These are phyloP conservation scores for Thoreauomyces humboldtii DNA, from an alignment of 192 early-diverging fungal genomes.

Conservation along the genomic window DNA sequence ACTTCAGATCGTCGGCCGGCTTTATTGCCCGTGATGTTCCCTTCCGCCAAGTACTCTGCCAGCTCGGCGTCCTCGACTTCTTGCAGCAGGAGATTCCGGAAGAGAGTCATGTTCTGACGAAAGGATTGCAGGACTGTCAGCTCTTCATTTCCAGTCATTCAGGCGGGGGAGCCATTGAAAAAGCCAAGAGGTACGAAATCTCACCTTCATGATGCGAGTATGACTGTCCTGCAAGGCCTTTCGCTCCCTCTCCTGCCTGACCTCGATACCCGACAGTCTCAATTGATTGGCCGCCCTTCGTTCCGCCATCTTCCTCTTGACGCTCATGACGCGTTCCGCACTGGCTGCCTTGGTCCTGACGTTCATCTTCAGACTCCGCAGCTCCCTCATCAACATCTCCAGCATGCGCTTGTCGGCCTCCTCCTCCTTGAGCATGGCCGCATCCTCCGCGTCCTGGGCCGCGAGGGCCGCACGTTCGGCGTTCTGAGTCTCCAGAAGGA, in stretches of 20 bases:
- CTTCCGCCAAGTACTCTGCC: background rate
- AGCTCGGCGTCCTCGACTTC: conserved; percentile 17
- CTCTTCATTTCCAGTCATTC: too few species aligned
- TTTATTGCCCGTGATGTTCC: background rate
- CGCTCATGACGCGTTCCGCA: conserved; percentile 15
- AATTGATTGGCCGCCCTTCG: conserved; percentile 7
- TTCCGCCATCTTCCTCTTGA: conserved; percentile 28
- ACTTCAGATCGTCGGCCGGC: too few species aligned
- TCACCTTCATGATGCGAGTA: conserved; percentile 25
- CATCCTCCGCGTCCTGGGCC: conserved; percentile 17
- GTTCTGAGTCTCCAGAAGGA: conserved; percentile 24
- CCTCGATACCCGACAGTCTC: conserved; percentile 19
- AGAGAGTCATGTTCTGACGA: conserved; percentile 28
- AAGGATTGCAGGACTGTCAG: background rate
- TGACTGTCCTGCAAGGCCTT: conserved; percentile 28
- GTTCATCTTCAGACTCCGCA: conserved; percentile 24
- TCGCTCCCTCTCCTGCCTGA: conserved; percentile 31
- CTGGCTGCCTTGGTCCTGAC: conserved; percentile 11
- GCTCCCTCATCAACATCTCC: conserved; percentile 25
- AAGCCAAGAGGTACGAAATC: background rate
- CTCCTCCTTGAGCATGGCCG: conserved; percentile 27
- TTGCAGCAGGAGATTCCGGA: conserved; percentile 24
- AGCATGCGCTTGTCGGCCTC: conserved; percentile 30
- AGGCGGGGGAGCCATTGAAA: too few species aligned
- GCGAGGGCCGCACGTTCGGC: conserved; percentile 15